Evolutionary conservation across 2,329 filamentous ascomycete species (phyloP).

Genomic region (Sclerotinia glacialis): DNA sequence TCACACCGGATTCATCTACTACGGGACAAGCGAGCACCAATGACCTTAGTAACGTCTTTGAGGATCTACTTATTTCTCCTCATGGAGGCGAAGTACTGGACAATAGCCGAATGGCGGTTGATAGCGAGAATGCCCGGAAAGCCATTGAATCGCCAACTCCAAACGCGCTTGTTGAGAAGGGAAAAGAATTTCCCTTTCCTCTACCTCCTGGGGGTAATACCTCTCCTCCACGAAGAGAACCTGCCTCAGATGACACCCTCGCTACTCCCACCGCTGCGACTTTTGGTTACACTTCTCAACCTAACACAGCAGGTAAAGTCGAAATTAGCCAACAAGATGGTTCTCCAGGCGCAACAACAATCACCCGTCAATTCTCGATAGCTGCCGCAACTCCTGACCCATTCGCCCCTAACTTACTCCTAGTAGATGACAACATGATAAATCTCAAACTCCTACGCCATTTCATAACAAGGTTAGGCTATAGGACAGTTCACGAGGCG

Average conservation of each 20-base stretch:
- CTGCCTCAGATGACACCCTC: background rate
- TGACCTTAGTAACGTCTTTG: slow-evolving; percentile 35
- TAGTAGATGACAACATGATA: slow-evolving; percentile 47
- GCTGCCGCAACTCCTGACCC: background rate
- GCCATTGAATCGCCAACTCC: slow-evolving; percentile 38
- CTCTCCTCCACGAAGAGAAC: background rate
- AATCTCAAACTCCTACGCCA: slow-evolving; percentile 43
- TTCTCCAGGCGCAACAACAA: background rate
- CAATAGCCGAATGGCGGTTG: slow-evolving; percentile 38
- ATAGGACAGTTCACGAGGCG: slow-evolving; percentile 44
- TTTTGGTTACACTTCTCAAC: background rate
- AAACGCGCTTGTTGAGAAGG: slow-evolving; percentile 32
- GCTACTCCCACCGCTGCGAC: background rate
- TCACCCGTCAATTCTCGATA: background rate
- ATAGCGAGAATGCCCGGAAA: slow-evolving; percentile 38
- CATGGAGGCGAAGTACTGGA: slow-evolving; percentile 35
- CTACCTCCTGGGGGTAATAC: background rate
- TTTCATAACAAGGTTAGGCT: slow-evolving; percentile 42
- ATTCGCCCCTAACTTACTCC: slow-evolving; percentile 34
- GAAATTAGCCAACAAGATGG: background rate
- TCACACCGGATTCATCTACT: slow-evolving; percentile 25
- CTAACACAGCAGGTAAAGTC: background rate
- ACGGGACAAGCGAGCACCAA: slow-evolving; percentile 25
- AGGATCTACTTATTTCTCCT: slow-evolving; percentile 33
- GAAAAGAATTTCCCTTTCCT: slow-evolving; percentile 37